Percentiles rank a stretch among this genome's conserved stretches.
phyloP scores from a whole-genome alignment of 202 grass and related monocot species.

The Panicum hallii region DNA sequence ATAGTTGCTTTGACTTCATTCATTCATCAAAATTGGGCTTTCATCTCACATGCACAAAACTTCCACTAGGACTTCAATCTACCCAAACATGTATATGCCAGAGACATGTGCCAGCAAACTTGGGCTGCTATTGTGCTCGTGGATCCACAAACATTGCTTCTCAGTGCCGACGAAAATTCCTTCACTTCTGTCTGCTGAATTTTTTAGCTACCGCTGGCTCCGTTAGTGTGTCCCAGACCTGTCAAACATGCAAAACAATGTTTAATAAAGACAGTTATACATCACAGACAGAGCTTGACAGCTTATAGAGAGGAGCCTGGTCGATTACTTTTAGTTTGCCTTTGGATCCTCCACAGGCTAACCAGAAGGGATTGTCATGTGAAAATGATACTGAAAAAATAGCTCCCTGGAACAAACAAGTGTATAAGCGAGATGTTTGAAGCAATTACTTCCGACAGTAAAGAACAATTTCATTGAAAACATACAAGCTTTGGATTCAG shows the following conservation, averaged over 20 bases:
- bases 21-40: constrained; percentile 11
- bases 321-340: constrained; percentile 75
- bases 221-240: constrained; percentile 82
- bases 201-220: constrained; percentile 62
- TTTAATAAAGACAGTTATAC: background rate
- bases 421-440: constrained; percentile 28
- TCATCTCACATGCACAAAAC: constrained; percentile 24
- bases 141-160: background rate
- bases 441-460: background rate
- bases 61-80: constrained; percentile 4
- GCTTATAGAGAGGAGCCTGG: background rate
- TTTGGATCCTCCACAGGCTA: constrained; percentile 89
- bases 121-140: background rate
- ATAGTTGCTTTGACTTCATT: constrained; percentile 1
- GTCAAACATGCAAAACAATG: constrained; percentile 31
- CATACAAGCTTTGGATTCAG: constrained; percentile 80
- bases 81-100: background rate
- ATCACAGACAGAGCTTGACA: background rate
- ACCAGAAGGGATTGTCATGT: constrained; percentile 72
- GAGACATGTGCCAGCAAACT: constrained; percentile 12
- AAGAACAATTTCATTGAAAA: background rate
- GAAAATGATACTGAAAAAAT: constrained; percentile 81
- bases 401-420: constrained; percentile 65
- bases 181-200: constrained; percentile 59
- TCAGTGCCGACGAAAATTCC: constrained; percentile 19